Conservation (phyloP, 2,329 filamentous ascomycete genomes). For the Stagonosporopsis chrysanthemi region DNA sequence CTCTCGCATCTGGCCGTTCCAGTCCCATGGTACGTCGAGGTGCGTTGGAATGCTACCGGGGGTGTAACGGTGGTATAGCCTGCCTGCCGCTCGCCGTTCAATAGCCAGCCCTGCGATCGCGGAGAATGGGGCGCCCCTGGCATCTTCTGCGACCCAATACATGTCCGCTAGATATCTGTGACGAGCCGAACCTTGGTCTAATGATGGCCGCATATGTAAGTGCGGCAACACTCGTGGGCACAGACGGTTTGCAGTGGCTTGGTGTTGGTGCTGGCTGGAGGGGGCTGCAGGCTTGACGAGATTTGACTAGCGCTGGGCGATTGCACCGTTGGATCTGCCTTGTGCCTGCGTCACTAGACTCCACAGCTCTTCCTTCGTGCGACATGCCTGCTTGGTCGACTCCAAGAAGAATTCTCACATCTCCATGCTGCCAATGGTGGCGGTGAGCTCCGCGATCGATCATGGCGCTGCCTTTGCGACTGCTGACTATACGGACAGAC, state of each 20-base stretch:
- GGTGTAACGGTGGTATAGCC: constrained; percentile 21
- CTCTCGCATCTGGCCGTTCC: constrained; percentile 15
- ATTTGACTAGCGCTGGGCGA: constrained; percentile 9
- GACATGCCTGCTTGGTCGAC: constrained; percentile 17
- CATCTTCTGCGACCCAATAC: constrained; percentile 5
- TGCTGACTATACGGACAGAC: constrained; percentile 10
- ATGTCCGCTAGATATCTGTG: constrained; percentile 4
- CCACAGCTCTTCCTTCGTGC: constrained; percentile 13
- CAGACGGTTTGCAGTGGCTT: constrained; percentile 10
- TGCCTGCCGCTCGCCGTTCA: constrained; percentile 14
- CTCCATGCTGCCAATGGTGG: constrained; percentile 7
- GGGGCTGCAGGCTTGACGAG: constrained; percentile 12
- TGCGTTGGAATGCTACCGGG: constrained; percentile 20
- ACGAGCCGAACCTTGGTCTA: constrained; percentile 16
- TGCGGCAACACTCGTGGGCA: constrained; percentile 15
- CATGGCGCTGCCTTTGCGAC: constrained; percentile 7
- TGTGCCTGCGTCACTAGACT: constrained; percentile 21
- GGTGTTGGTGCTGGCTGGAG: constrained; percentile 12
- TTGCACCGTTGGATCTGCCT: constrained; percentile 11
- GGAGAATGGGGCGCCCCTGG: constrained; percentile 12
- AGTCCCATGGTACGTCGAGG: constrained; percentile 14
- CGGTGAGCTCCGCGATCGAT: constrained; percentile 12
- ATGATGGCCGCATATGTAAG: constrained; percentile 13
- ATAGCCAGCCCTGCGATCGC: constrained; percentile 16
- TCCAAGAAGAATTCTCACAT: constrained; percentile 20